Percentiles rank a stretch among this genome's conserved stretches.
phyloP scores from a whole-genome alignment of 768 basidiomycete species.

The Tricholoma terreum region DNA sequence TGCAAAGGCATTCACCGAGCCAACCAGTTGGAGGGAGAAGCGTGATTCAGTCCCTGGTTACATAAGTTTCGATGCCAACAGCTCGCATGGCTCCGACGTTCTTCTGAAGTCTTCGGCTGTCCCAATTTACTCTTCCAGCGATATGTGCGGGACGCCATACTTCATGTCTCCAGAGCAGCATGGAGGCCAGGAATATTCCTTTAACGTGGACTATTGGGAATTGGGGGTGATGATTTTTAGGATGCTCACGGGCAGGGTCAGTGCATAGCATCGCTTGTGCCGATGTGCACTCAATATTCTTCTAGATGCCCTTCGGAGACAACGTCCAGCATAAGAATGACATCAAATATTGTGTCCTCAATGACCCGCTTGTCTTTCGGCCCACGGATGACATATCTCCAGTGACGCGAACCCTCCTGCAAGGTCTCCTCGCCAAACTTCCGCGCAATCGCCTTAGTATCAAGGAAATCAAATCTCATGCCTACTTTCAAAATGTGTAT shows the following conservation, averaged over 20 bases:
- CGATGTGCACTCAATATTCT: not conserved
- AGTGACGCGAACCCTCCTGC: not conserved
- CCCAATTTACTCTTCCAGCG: not conserved
- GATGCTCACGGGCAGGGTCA: slow-evolving; percentile 4
- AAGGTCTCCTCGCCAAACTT: not conserved
- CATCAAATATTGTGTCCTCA: not conserved
- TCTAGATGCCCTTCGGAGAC: slow-evolving; percentile 4
- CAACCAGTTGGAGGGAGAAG: not conserved
- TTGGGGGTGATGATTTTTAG: not conserved
- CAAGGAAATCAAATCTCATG: not conserved
- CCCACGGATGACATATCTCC: not conserved
- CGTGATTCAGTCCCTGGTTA: not conserved
- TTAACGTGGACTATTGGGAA: slow-evolving; percentile 1
- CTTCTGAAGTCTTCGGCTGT: not conserved
- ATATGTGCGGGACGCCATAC: slow-evolving; percentile 1
- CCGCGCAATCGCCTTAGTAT: not conserved
- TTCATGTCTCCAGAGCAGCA: slow-evolving; percentile 7
- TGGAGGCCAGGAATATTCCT: not conserved
- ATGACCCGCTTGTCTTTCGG: not conserved
- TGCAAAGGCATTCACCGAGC: not conserved
- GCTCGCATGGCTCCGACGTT: not conserved
- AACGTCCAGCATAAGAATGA: not conserved
- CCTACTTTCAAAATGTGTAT: not conserved
- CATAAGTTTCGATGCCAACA: slow-evolving; percentile 2
- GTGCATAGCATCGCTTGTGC: not conserved